Conservation (phyloP, 2,329 filamentous ascomycete species). For the Geosmithia putterillii region DNA sequence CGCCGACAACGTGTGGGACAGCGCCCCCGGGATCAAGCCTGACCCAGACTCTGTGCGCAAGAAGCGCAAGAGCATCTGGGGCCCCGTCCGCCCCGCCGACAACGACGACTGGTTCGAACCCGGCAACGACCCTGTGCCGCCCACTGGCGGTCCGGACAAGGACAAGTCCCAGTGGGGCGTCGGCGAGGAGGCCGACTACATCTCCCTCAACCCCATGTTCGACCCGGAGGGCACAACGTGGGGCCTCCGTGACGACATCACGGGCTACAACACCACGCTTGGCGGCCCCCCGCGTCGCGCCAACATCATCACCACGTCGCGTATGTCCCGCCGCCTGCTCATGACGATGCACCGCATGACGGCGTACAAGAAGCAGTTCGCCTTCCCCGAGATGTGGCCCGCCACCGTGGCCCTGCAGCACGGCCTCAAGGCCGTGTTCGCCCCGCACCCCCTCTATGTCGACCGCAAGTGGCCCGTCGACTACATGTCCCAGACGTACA, state of each 20-base stretch:
- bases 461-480: slow-evolving; percentile 76
- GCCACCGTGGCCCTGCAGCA: slow-evolving; percentile 79
- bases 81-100: slow-evolving; percentile 59
- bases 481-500: slow-evolving; percentile 69
- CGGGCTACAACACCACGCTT: slow-evolving; percentile 59
- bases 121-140: slow-evolving; percentile 62
- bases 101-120: slow-evolving; percentile 59
- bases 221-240: slow-evolving; percentile 81
- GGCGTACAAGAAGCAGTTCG: slow-evolving; percentile 70
- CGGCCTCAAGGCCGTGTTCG: slow-evolving; percentile 84
- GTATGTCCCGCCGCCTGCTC: slow-evolving; percentile 70
- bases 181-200: slow-evolving; percentile 80
- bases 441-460: slow-evolving; percentile 77
- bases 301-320: slow-evolving; percentile 78
- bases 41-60: slow-evolving; percentile 22
- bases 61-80: slow-evolving; percentile 64
- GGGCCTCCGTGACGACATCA: slow-evolving; percentile 72
- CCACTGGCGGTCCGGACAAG: slow-evolving; percentile 57
- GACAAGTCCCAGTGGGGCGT: slow-evolving; percentile 82
- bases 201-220: slow-evolving; percentile 85
- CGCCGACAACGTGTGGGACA: slow-evolving; percentile 56
- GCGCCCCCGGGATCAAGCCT: slow-evolving; percentile 27
- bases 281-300: slow-evolving; percentile 58
- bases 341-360: slow-evolving; percentile 87
- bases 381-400: slow-evolving; percentile 96